Conservation (phyloP, 352 stramenopile genomes). For the Stephanocyclus meneghinianus region DNA sequence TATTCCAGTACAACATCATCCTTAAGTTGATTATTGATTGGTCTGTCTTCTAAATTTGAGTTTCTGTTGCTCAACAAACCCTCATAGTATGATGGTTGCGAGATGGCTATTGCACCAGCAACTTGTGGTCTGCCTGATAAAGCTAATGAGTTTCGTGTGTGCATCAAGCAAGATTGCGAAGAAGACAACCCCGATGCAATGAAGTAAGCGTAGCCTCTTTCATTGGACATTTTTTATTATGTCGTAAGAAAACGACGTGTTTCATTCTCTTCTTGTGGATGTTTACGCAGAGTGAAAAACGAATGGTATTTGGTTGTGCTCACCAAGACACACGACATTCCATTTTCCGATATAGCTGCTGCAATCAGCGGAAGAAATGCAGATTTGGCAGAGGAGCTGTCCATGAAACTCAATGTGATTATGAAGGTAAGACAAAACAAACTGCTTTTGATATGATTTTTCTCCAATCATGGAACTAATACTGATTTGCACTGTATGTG, state of each 20-base stretch:
- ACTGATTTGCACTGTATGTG: not conserved
- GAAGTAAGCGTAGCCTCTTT: conserved; percentile 2
- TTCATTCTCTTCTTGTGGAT: not conserved
- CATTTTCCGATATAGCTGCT: not conserved
- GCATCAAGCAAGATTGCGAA: conserved; percentile 19
- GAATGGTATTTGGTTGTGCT: not conserved
- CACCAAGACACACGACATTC: conserved; percentile 1
- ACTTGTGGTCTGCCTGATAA: not conserved
- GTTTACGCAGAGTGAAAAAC: conserved; percentile 3
- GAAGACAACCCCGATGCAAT: conserved; percentile 6
- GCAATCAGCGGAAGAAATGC: not conserved
- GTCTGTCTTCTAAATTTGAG: not conserved
- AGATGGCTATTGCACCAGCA: conserved; percentile 7
- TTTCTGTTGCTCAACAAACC: not conserved
- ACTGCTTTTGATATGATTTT: not conserved
- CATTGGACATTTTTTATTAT: not conserved
- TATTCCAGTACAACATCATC: not conserved
- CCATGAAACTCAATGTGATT: conserved; percentile 1
- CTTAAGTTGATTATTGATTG: not conserved
- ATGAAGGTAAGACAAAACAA: conserved; percentile 5
- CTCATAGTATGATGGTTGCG: conserved; percentile 10
- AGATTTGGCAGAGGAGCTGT: not conserved
- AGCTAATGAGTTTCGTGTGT: not conserved
- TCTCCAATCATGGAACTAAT: not conserved
- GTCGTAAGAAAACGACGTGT: not conserved